Percentiles rank a stretch among this genome's conserved stretches.
phyloP scores from a whole-genome alignment of 2,329 filamentous ascomycete genomes.

The Ascochyta clinopodiicola region DNA sequence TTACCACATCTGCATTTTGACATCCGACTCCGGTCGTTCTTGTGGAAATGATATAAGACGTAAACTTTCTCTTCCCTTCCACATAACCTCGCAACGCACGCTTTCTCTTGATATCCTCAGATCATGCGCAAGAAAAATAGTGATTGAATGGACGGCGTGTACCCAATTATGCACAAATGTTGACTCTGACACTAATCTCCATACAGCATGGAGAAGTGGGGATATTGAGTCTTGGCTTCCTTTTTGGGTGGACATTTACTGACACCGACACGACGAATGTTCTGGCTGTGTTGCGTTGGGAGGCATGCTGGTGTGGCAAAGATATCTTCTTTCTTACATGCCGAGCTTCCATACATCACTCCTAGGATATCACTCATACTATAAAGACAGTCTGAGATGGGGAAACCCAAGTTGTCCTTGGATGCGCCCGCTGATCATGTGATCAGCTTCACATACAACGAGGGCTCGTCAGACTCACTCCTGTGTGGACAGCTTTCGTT shows the following conservation, averaged over 20 bases:
- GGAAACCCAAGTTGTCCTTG: slow-evolving; percentile 6
- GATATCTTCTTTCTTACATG: neutral
- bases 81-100: neutral
- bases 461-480: neutral
- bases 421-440: slow-evolving; percentile 5
- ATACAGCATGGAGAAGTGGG: neutral
- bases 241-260: neutral
- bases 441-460: neutral
- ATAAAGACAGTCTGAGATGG: neutral
- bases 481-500: slow-evolving; percentile 3
- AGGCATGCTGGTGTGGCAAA: neutral
- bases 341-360: neutral
- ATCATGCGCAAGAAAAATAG: neutral
- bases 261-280: neutral
- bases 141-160: neutral
- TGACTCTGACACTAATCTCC: neutral
- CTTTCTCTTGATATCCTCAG: neutral
- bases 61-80: neutral
- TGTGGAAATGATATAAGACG: neutral
- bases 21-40: neutral
- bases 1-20: neutral
- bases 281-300: neutral
- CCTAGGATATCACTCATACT: neutral
- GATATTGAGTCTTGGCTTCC: slow-evolving; percentile 15
- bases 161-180: neutral